Base-by-base conservation (phyloP, 352 stramenopile species). In the Thalassiosira pacifica region DNA sequence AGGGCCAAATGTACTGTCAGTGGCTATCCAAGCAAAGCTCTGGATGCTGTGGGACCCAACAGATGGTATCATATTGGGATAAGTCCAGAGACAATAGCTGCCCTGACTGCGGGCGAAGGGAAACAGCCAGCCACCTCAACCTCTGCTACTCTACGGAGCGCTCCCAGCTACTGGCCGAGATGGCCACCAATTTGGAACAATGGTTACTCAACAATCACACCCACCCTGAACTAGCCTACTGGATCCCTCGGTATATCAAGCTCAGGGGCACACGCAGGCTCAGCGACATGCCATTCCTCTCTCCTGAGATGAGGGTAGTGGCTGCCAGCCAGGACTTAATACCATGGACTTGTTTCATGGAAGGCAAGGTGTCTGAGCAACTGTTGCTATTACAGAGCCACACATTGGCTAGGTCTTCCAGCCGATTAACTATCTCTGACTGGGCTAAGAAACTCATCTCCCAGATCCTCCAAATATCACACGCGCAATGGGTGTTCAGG, bases 1-100 rank as follows among this genome's bases (percentile, higher is more conserved):
- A 68, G 29, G 26, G 26, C 22, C 9, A 48, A 13, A 57, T 57
- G 45, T 57, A 57, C 19, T 22, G n/a, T 22, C 6, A 57, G 45
- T 57, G 45, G 45, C 31, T 68, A 11, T 8, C 60, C 26, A 68
- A 68, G 10, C 60, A 68, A 24, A 18, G 24, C n/a, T 68, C 24
- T 24, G 32, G 34, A 19, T 68, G 42, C 22, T 68, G 60, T 45
- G 27, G 24, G 3, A 68, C 60, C 3, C 45, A 57, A n/a, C 5
- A 5, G n/a, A 57, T 22, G 19, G 10, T 57, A 57, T 8, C 45
- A 5, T 13, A n/a, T 2, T 57, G 45, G 45, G 45, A 57, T 13
- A 8, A 5, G 5, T 24, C 45, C 5, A 4, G 45, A 5, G 16
- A 57, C 19, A 13, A 13, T 4, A 57, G 4, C 2, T 57, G 45